Percentiles rank a stretch among this genome's conserved stretches.
Evolutionary conservation across 1,284 basidiomycete genomes (phyloP).

Genomic region (Xerocomus minutiporus): DNA sequence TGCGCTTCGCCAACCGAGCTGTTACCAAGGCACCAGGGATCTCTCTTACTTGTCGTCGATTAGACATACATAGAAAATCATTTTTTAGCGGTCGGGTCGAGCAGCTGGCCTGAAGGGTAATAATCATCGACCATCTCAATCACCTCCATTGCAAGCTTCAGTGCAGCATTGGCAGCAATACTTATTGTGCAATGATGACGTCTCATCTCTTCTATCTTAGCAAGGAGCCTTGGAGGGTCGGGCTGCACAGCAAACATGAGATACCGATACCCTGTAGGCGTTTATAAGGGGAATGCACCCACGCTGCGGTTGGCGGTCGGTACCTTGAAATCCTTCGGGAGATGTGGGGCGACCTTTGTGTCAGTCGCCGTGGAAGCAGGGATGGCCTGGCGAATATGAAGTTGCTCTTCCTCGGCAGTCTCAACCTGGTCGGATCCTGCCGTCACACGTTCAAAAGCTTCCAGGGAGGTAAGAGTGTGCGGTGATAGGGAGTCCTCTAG

Average conservation of each 20-base stretch:
- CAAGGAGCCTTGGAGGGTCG: background rate
- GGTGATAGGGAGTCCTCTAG: background rate
- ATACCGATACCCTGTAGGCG: background rate
- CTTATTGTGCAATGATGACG: background rate
- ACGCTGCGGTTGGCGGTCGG: no score
- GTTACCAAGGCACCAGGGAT: no score
- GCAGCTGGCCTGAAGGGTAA: no score
- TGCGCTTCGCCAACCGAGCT: no score
- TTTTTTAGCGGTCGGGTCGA: no score
- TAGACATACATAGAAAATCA: no score
- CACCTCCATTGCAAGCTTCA: background rate
- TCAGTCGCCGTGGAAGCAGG: background rate
- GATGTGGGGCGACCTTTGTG: no score
- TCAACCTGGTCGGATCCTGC: background rate
- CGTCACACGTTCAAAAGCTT: background rate
- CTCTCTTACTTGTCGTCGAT: no score
- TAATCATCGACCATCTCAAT: background rate
- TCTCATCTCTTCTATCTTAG: background rate
- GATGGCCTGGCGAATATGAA: background rate
- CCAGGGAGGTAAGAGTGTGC: background rate
- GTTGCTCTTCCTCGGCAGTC: background rate
- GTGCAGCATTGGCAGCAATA: background rate
- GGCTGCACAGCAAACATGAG: background rate
- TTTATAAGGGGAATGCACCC: no score
- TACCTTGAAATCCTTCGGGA: no score